Evolutionary conservation across 768 basidiomycete species (phyloP).

Genomic region (Mycena latifolia): DNA sequence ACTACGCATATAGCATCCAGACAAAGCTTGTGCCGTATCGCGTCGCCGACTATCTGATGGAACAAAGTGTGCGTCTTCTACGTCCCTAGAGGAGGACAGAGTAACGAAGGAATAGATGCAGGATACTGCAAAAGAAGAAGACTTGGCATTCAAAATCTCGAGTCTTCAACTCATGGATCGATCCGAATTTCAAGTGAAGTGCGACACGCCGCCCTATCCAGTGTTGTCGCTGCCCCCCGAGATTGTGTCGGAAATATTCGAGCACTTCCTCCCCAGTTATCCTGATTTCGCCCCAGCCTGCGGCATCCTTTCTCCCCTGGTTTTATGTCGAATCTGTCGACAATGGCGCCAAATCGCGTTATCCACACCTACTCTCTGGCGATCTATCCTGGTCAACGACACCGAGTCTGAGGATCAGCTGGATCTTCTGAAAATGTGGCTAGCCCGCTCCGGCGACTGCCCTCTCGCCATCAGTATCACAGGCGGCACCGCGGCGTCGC

Average conservation of each 20-base stretch:
- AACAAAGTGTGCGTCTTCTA: too few relatives aligned
- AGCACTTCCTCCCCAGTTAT: not conserved
- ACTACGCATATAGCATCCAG: too few relatives aligned
- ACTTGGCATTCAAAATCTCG: not conserved
- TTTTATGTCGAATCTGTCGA: too few relatives aligned
- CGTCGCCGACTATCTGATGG: too few relatives aligned
- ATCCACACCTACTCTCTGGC: constrained; percentile 4
- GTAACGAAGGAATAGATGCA: too few relatives aligned
- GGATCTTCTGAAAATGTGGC: constrained; percentile 5
- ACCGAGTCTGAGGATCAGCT: not conserved
- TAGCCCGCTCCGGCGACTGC: constrained; percentile 4
- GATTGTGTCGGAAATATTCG: constrained; percentile 2
- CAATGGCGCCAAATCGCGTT: too few relatives aligned
- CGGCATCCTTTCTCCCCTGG: too few relatives aligned
- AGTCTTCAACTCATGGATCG: not conserved
- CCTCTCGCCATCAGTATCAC: constrained; percentile 9
- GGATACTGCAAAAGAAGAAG: not conserved
- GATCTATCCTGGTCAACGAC: not conserved
- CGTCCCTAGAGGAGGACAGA: too few relatives aligned
- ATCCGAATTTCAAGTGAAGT: not conserved
- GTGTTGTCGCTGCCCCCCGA: not conserved
- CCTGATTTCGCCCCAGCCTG: not conserved
- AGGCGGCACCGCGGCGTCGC: too few relatives aligned
- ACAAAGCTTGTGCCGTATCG: too few relatives aligned
- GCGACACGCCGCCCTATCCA: too few relatives aligned